These are phyloP conservation scores for Lactuca sativa DNA, from an alignment of 129 eudicot species.

Conservation along the genomic window DNA sequence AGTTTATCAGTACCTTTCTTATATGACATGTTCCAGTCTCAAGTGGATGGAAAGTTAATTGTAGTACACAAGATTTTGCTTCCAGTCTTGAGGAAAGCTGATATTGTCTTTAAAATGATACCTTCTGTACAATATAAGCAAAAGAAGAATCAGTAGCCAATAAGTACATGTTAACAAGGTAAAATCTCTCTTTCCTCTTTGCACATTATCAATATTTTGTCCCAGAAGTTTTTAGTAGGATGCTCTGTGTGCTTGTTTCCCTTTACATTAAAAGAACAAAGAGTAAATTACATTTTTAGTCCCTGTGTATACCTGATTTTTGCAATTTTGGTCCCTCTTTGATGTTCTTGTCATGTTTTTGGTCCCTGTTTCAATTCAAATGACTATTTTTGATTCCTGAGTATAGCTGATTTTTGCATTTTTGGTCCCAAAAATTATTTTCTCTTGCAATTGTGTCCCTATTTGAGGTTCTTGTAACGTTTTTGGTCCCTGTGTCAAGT, in stretches of 20 bases:
- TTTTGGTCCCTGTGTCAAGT: too few relatives aligned
- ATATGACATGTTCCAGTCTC: slow-evolving; percentile 67
- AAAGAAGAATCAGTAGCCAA: slow-evolving; percentile 66
- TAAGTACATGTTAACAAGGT: slow-evolving; percentile 23
- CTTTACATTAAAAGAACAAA: neutral
- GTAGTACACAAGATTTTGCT: slow-evolving; percentile 35
- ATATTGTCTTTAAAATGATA: slow-evolving; percentile 46
- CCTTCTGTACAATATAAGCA: slow-evolving; percentile 48
- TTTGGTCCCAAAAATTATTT: too few relatives aligned
- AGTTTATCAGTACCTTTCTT: slow-evolving; percentile 72
- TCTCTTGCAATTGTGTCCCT: neutral
- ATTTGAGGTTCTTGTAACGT: neutral
- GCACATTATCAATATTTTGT: neutral
- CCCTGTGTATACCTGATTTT: neutral
- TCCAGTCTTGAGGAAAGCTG: slow-evolving; percentile 40
- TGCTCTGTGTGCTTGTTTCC: slow-evolving; percentile 6
- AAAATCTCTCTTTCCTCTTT: slow-evolving; percentile 7
- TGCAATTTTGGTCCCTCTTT: too few relatives aligned
- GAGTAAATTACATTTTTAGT: neutral
- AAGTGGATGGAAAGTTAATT: slow-evolving; percentile 65
- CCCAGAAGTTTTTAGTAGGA: neutral
- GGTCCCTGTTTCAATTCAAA: too few relatives aligned
- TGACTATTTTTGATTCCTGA: neutral
- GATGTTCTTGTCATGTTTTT: neutral
- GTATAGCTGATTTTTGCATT: neutral